Evolutionary conservation across 1,139 yeast genomes (phyloP), one percentile per base, ranked within the genome.

Genomic region (Yamadazyma diddensiae): DNA sequence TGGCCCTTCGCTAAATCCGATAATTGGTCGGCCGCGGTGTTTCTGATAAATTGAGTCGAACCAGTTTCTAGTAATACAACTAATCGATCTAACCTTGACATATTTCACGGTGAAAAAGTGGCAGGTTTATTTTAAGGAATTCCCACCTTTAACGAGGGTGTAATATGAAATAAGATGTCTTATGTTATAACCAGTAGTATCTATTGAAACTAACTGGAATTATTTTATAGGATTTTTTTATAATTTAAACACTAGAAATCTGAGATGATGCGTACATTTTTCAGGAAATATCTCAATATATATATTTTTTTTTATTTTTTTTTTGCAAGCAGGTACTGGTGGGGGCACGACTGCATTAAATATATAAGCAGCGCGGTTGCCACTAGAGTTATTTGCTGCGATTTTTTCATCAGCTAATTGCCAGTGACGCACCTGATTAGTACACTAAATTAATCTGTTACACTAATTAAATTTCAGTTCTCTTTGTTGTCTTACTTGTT

Each of bases 11-110:
- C 97, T 31, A 94, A 72, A 49, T 90, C 97, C 3, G 96, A 88
- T 46, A 94, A 70, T 59, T 94, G 99, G 52, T 92, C 97, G 2
- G 98, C 98, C 1, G 98, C 99, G 9, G 97, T 87, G 51, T 86
- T 87, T 45, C 98, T 75, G 30, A 94, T 94, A 55, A 87, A 85
- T 24, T 87, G 86, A 5, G 97, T 88, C 11, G 97, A 87, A 10
- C 98, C 98, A 3, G 97, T 86, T 61, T 94, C 98, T 45, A 94
- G 65, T 40, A 92, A 66, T 15, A 81, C 76, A 41, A 82, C 92
- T 53, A 82, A 77, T 41, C 94, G 66, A 53, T 83, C 94, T 52
- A 83, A 63, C 41, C 76, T 59, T 19, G 74, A 69, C 75, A 69
- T 69, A n/a, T n/a, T n/a, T n/a, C n/a, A n/a, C n/a, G n/a, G n/a